These are phyloP conservation scores for Prunus salicina DNA, from an alignment of 306 rosid genomes.

Conservation along the genomic window DNA sequence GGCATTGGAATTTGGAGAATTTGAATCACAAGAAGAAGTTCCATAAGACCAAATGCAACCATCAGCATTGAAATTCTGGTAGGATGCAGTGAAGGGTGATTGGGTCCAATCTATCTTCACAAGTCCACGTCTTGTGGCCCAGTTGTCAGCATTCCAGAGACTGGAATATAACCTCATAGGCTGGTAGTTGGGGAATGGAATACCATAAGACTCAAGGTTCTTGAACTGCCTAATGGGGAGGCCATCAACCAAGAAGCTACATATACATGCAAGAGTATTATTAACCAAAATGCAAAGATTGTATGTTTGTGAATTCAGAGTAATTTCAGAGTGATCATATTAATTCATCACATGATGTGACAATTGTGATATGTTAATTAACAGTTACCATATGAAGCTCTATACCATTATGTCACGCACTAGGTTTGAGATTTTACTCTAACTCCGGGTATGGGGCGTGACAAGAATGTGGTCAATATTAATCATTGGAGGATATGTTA, in stretches of 20 bases:
- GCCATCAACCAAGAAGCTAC: constrained; percentile 42
- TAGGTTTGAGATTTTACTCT: no score
- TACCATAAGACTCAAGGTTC: constrained; percentile 25
- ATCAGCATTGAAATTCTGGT: constrained; percentile 15
- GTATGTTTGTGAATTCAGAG: background rate
- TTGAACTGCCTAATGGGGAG: constrained; percentile 37
- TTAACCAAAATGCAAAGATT: background rate
- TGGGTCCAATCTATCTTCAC: constrained; percentile 36
- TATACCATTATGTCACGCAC: no score
- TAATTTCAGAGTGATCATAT: background rate
- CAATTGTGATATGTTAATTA: no score
- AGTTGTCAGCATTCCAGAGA: constrained; percentile 43
- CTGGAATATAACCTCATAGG: constrained; percentile 41
- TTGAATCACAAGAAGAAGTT: constrained; percentile 3
- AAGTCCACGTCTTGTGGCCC: constrained; percentile 39
- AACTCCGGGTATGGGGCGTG: background rate
- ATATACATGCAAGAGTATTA: background rate
- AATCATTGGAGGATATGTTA: background rate
- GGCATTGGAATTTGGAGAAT: background rate
- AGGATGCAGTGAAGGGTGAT: constrained; percentile 33
- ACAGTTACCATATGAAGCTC: no score
- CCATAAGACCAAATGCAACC: constrained; percentile 20
- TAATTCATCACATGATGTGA: no score
- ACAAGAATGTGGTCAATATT: background rate
- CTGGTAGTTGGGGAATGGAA: constrained; percentile 27